Evolutionary conservation across 2,329 filamentous ascomycete species (phyloP).

Genomic region (Fusarium anthophilum): DNA sequence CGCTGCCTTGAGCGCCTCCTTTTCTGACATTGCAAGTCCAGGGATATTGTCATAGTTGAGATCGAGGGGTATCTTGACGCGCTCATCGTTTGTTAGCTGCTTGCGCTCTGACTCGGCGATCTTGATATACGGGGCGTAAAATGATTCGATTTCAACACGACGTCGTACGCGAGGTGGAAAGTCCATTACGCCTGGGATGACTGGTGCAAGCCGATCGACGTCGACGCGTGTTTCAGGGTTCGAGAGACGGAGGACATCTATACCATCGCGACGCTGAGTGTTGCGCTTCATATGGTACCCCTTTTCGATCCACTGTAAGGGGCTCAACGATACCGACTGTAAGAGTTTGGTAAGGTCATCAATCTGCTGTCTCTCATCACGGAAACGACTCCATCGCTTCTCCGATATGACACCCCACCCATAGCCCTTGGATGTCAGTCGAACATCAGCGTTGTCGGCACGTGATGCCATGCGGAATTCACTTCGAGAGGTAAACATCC

Average conservation of each 20-base stretch:
- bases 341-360: constrained; percentile 71
- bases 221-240: constrained; percentile 56
- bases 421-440: constrained; percentile 82
- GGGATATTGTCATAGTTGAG: constrained; percentile 79
- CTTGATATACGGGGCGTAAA: constrained; percentile 86
- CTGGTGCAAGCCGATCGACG: constrained; percentile 64
- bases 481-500: constrained; percentile 96
- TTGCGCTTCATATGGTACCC: constrained; percentile 78
- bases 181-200: constrained; percentile 65
- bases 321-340: constrained; percentile 63
- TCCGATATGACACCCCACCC: constrained; percentile 82
- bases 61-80: constrained; percentile 73
- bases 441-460: constrained; percentile 91
- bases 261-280: constrained; percentile 73
- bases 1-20: constrained; percentile 72
- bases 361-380: constrained; percentile 72
- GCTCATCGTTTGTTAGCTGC: constrained; percentile 80
- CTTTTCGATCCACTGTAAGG: constrained; percentile 72
- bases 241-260: constrained; percentile 80
- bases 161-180: constrained; percentile 69
- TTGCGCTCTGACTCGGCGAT: constrained; percentile 74
- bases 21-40: constrained; percentile 84
- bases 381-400: constrained; percentile 77
- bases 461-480: constrained; percentile 94
- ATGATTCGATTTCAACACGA: constrained; percentile 82